These are phyloP conservation scores for Epipyxis sp. DNA, from an alignment of 108 stramenopile species.

Conservation along the genomic window DNA sequence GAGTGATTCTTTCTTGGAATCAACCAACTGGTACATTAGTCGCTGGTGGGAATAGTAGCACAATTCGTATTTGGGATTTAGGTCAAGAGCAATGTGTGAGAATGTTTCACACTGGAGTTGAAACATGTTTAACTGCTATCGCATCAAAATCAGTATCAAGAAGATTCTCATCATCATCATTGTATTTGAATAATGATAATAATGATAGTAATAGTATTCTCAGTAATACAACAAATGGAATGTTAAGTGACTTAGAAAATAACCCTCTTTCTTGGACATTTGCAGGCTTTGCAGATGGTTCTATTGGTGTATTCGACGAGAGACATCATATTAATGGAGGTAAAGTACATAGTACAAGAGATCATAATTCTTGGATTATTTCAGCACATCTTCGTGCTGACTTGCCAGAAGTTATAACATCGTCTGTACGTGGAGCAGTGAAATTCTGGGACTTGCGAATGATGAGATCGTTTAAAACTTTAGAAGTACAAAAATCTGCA, in stretches of 20 bases:
- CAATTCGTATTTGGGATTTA: conserved; percentile 86
- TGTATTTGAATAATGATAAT: not conserved
- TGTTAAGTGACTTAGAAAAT: not conserved
- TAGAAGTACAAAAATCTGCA: conserved; percentile 73
- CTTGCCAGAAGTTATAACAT: conserved; percentile 76
- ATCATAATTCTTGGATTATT: conserved; percentile 74
- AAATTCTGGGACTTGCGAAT: conserved; percentile 84
- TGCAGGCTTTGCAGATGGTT: conserved; percentile 83
- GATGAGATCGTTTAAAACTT: conserved; percentile 48
- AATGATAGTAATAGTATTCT: no score
- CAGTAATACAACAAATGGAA: not conserved
- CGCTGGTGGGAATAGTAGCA: conserved; percentile 71
- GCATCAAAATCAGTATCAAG: conserved; percentile 58
- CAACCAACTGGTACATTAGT: conserved; percentile 64
- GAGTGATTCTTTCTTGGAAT: conserved; percentile 82
- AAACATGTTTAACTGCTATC: conserved; percentile 76
- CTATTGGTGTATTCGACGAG: conserved; percentile 74
- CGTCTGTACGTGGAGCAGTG: conserved; percentile 74
- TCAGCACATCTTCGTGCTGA: not conserved
- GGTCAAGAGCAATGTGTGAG: conserved; percentile 63
- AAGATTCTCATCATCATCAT: not conserved
- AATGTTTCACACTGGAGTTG: conserved; percentile 58
- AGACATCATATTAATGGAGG: conserved; percentile 48
- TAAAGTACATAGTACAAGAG: conserved; percentile 45
- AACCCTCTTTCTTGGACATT: conserved; percentile 51